Conservation (phyloP, 2,329 filamentous ascomycete genomes). For the Colletotrichum liriopes region DNA sequence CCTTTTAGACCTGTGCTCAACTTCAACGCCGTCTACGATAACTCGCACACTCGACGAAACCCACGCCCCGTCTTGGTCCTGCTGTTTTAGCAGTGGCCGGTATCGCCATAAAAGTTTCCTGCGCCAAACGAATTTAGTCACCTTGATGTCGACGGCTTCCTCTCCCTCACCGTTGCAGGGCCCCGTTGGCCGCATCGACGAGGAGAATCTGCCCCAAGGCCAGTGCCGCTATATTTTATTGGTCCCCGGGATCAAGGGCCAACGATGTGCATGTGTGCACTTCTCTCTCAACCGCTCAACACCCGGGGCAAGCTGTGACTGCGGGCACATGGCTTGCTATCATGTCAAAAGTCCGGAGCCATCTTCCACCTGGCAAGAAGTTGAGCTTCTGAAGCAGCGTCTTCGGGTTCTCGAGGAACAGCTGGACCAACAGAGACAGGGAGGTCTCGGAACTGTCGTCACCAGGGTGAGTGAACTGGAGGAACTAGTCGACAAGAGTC, state of each 20-base stretch:
- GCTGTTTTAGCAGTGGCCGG: slow-evolving; percentile 25
- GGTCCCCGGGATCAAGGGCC: slow-evolving; percentile 69
- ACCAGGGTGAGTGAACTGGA: slow-evolving; percentile 67
- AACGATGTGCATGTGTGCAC: slow-evolving; percentile 71
- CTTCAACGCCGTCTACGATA: not conserved
- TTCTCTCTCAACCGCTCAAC: slow-evolving; percentile 70
- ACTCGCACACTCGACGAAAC: not conserved
- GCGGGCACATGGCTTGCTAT: slow-evolving; percentile 73
- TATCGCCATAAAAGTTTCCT: not conserved
- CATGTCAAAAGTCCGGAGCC: slow-evolving; percentile 66
- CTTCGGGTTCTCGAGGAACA: slow-evolving; percentile 62
- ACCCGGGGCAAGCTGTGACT: slow-evolving; percentile 70
- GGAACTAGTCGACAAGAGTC: slow-evolving; percentile 68
- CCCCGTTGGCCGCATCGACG: slow-evolving; percentile 53
- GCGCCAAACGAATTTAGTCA: not conserved
- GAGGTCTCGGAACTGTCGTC: slow-evolving; percentile 58
- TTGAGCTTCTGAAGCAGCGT: slow-evolving; percentile 65
- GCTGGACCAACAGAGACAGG: slow-evolving; percentile 55
- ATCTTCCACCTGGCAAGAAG: slow-evolving; percentile 61
- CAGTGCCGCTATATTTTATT: slow-evolving; percentile 74
- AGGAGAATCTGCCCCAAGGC: slow-evolving; percentile 67
- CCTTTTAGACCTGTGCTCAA: not conserved
- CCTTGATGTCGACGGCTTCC: slow-evolving; percentile 48
- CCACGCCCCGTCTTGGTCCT: not conserved
- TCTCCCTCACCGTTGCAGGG: slow-evolving; percentile 49